Base-by-base conservation (phyloP, 495 filamentous ascomycete genomes). In the Durotheca rogersii region DNA sequence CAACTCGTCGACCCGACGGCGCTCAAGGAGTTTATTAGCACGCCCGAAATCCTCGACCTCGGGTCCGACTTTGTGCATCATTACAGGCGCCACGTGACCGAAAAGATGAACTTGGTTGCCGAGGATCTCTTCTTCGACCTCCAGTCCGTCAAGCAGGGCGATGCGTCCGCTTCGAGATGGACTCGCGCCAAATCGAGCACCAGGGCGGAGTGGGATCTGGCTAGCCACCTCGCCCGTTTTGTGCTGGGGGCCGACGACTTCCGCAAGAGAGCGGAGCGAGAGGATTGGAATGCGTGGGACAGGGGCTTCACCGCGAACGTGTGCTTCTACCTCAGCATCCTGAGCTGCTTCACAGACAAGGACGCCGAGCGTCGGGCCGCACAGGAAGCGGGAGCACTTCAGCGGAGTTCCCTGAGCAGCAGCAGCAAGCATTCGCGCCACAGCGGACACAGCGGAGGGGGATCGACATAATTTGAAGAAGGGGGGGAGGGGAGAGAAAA, bases 81-180 rank as follows among this genome's bases (percentile, higher is more conserved):
- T 16, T 60, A 54, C 34, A 18, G 15, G 6, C 23, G 38, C 1
- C 19, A 29, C 4, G 50, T 41, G 10, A 33, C 7, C 10, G 53
- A 64, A 38, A 54, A 53, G 50, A 16, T 48, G 14, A 31, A 47
- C 19, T 61, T 49, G 46, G 40, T 40, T 14, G 61, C 61, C 7
- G 53, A 61, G 27, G 61, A 58, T 29, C 40, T 64, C 11, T 64
- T 64, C 57, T 64, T 57, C 35, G 50, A 58, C 31, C 53, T 64
- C 10, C 57, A 64, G 36, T 25, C 49, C 0, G 53, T 64, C 14
- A 64, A 64, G 46, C 57, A 61, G 23, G 53, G 61, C 2, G 61
- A 64, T 25, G 31, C 19, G 29, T 20, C 20, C 14, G 41, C 53
- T 6, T 19, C 17, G 2, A 31, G 41, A 4, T 61, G 57, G 56